Base-by-base conservation (phyloP, 352 stramenopile genomes). In the Achlya hypogyna region DNA sequence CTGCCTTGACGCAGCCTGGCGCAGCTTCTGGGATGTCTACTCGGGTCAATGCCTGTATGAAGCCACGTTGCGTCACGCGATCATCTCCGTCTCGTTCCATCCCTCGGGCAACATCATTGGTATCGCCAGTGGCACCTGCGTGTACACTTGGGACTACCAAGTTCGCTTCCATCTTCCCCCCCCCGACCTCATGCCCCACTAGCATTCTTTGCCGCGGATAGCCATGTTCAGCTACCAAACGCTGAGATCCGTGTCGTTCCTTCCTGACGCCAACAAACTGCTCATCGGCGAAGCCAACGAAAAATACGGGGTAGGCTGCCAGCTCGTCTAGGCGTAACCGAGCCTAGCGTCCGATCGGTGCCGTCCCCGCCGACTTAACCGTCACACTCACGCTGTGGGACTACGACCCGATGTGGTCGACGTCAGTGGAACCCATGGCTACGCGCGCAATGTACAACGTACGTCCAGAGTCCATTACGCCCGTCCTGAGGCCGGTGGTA, bases 21-120 rank as follows among this genome's bases (percentile, higher is more conserved):
- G 3, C 60, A 93, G 84, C 18, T 94, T 94, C 58, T 94, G 85
- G 85, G 85, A 94, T 69, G 91, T 94, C 72, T 82, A 92, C 35
- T 88, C 86, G 5, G 90, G 89, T 9, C 78, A 83, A 10, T 98
- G 94, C 77, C 71, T 98, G n/a, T 91, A 97, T 63, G 92, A 97
- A 71, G 93, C 95, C 43, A 95, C 86, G 27, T 72, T 99, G 38
- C 81, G 96, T 53, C 84, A 93, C 69, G 93, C 96, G 22, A 98
- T 98, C 71, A 99, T 98, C 60, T 98, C 90, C 10, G 86, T 99
- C 60, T 97, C 86, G 32, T 99, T 99, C 72, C 96, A 99, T 72
- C 96, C 96, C 12, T 87, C 83, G 2, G 95, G 93, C 20, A 81
- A 96, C 47, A 87, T 98, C 54, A 76, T 99, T 27, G 96, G 94